These are phyloP conservation scores for Hypoxylon perforatum DNA, from an alignment of 495 filamentous ascomycete genomes.

Conservation along the genomic window DNA sequence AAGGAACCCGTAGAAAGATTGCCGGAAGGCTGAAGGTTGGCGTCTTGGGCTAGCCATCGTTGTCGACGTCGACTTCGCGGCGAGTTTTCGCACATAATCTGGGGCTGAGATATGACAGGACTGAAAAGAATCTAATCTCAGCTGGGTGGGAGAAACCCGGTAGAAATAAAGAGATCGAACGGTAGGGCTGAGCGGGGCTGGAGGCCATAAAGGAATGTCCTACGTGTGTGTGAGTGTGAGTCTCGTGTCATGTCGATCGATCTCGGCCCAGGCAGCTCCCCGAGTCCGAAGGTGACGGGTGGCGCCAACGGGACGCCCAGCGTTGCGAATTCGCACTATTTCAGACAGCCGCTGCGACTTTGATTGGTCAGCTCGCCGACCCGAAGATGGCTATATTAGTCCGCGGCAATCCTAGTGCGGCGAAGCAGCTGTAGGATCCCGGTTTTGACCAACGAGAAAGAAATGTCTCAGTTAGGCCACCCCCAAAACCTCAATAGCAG, in stretches of 20 bases:
- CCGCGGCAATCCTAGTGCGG: constrained; percentile 9
- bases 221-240: neutral
- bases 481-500: neutral
- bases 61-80: neutral
- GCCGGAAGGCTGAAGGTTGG: constrained; percentile 22
- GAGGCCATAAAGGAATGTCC: neutral
- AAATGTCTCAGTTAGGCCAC: neutral
- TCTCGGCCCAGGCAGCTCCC: constrained; percentile 19
- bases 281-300: constrained; percentile 27
- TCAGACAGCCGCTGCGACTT: constrained; percentile 5
- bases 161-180: neutral
- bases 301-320: constrained; percentile 27
- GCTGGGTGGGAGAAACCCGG: neutral
- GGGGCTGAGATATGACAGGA: neutral
- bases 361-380: constrained; percentile 17
- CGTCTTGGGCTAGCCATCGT: constrained; percentile 11
- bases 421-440: constrained; percentile 20
- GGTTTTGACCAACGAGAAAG: constrained; percentile 1
- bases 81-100: constrained; percentile 9
- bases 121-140: neutral
- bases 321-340: constrained; percentile 14
- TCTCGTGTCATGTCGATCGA: constrained; percentile 20
- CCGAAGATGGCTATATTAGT: neutral
- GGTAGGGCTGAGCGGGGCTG: constrained; percentile 37
- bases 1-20: constrained; percentile 23